A percentile compares a stretch with the other conserved stretches of the same genome.
Evolutionary conservation across 768 basidiomycete genomes (phyloP).

Genomic region (Postia placenta): DNA sequence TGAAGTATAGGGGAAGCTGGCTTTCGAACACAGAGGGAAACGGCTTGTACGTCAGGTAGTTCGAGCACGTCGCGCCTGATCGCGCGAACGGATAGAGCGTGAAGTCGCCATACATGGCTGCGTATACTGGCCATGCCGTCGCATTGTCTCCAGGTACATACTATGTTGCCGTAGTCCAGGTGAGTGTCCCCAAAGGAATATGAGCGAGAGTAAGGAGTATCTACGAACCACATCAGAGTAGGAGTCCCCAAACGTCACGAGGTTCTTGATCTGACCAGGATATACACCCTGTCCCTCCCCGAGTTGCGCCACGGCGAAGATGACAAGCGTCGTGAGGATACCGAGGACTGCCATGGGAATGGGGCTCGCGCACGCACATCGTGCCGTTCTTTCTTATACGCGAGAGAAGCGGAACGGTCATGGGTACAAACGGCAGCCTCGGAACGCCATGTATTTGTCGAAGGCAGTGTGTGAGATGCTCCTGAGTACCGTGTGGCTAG

Average conservation of each 20-base stretch:
- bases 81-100: conserved; percentile 52
- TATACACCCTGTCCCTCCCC: conserved; percentile 12
- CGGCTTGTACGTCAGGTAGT: conserved; percentile 49
- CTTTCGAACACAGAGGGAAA: conserved; percentile 55
- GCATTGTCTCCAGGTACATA: conserved; percentile 30
- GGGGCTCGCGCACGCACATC: not conserved
- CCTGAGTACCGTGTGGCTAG: not conserved
- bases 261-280: conserved; percentile 48
- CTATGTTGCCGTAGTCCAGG: conserved; percentile 14
- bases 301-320: not conserved
- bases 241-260: conserved; percentile 66
- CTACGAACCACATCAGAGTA: conserved; percentile 48
- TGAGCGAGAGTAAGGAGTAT: conserved; percentile 33
- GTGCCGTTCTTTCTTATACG: not conserved
- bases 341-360: not conserved
- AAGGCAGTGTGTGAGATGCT: not conserved
- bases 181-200: conserved; percentile 2
- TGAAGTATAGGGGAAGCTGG: conserved; percentile 49
- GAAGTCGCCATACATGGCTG: conserved; percentile 46
- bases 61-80: conserved; percentile 62
- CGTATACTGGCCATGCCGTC: conserved; percentile 56
- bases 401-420: not conserved
- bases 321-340: conserved; percentile 1
- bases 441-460: not conserved
- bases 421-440: not conserved